Evolutionary conservation across 208 protist species (phyloP).

Genomic region (Acanthamoeba rhysodes): DNA sequence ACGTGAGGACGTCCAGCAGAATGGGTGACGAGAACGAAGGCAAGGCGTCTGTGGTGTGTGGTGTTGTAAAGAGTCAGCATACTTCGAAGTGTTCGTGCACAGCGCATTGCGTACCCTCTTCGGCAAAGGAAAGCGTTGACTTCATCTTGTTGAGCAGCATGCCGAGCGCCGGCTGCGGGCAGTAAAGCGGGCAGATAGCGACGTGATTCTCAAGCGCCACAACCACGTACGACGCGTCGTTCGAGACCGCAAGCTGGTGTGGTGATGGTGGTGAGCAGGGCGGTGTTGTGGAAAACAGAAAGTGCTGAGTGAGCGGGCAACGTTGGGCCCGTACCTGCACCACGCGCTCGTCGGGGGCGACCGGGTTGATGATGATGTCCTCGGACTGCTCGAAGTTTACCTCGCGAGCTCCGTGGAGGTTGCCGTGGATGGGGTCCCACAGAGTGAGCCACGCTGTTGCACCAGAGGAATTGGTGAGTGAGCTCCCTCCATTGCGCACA

Average conservation of each 20-base stretch:
- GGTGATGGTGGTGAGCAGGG: too few relatives aligned
- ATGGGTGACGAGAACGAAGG: constrained; percentile 19
- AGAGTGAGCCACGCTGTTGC: constrained; percentile 49
- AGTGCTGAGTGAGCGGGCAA: not conserved
- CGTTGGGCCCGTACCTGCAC: not conserved
- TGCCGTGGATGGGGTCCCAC: constrained; percentile 46
- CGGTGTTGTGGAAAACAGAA: not conserved
- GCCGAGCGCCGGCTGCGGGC: constrained; percentile 34
- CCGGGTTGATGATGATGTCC: constrained; percentile 1
- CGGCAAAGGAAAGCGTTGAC: constrained; percentile 42
- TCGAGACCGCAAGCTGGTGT: not conserved
- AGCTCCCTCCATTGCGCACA: not conserved
- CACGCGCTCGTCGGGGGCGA: not conserved
- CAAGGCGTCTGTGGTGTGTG: not conserved
- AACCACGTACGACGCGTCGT: constrained; percentile 20
- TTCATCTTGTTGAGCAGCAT: constrained; percentile 63
- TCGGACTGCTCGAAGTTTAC: constrained; percentile 37
- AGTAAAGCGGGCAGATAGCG: constrained; percentile 52
- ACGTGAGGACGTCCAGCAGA: not conserved
- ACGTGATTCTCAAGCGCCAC: constrained; percentile 41
- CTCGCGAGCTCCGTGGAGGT: constrained; percentile 20
- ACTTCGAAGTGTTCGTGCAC: not conserved
- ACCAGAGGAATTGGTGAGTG: not conserved
- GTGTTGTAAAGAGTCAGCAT: not conserved
- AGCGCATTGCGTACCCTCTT: not conserved